These are phyloP conservation scores for Cercospora janseana DNA, from an alignment of 2,329 filamentous ascomycete species.

Conservation along the genomic window DNA sequence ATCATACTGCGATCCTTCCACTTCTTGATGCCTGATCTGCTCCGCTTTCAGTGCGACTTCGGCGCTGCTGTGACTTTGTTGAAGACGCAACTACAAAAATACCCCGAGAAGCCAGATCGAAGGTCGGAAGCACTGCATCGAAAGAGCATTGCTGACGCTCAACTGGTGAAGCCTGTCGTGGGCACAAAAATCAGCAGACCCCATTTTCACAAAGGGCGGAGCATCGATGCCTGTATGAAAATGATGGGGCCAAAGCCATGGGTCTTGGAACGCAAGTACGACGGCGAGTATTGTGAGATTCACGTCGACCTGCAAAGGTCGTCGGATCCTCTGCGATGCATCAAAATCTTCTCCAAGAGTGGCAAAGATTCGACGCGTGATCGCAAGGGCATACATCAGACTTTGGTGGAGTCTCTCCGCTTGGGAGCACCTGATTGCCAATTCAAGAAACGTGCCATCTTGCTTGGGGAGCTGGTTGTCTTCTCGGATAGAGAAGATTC, in stretches of 20 bases:
- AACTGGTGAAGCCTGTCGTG: slow-evolving; percentile 39
- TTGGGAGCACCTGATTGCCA: slow-evolving; percentile 59
- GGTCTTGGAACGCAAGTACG: slow-evolving; percentile 78
- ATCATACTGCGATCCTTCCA: slow-evolving; percentile 63
- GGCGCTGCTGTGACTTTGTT: slow-evolving; percentile 58
- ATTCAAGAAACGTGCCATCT: slow-evolving; percentile 66
- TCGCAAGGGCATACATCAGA: slow-evolving; percentile 59
- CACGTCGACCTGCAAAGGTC: slow-evolving; percentile 67
- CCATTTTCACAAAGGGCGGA: slow-evolving; percentile 46
- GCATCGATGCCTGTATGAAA: slow-evolving; percentile 69
- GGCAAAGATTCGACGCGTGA: slow-evolving; percentile 84
- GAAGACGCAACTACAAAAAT: slow-evolving; percentile 42
- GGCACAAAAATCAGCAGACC: slow-evolving; percentile 50
- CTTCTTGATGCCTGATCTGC: slow-evolving; percentile 65
- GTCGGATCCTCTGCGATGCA: slow-evolving; percentile 43
- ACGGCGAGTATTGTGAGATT: slow-evolving; percentile 84
- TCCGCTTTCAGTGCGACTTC: slow-evolving; percentile 70
- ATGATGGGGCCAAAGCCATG: slow-evolving; percentile 61
- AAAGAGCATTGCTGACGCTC: slow-evolving; percentile 30
- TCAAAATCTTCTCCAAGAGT: slow-evolving; percentile 88
- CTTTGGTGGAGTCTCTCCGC: slow-evolving; percentile 63
- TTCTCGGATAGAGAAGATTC: slow-evolving; percentile 65
- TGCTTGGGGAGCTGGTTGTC: slow-evolving; percentile 80
- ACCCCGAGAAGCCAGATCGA: slow-evolving; percentile 40
- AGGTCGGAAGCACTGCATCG: slow-evolving; percentile 37